Evolutionary conservation across 306 rosid species (phyloP).

Genomic region (Trifolium subterraneum): DNA sequence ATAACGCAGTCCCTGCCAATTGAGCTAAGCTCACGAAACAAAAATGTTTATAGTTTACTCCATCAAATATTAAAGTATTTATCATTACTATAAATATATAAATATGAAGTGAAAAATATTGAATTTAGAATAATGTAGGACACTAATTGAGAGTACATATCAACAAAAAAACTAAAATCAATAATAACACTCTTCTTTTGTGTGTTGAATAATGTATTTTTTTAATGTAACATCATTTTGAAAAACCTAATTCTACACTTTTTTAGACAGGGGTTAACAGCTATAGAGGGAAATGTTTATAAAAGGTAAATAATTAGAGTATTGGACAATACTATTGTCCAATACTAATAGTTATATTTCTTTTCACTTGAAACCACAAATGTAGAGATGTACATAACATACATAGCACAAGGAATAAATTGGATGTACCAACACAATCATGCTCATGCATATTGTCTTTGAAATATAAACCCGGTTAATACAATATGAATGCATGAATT

Average conservation of each 20-base stretch:
- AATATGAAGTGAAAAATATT: too few relatives aligned
- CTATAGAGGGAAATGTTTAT: background rate
- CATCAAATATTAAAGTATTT: too few relatives aligned
- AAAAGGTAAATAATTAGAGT: conserved; percentile 49
- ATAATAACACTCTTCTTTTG: too few relatives aligned
- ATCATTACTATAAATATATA: too few relatives aligned
- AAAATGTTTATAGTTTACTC: too few relatives aligned
- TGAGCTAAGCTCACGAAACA: too few relatives aligned
- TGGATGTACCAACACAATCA: background rate
- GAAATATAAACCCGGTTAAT: background rate
- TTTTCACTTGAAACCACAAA: conserved; percentile 46
- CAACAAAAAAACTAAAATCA: too few relatives aligned
- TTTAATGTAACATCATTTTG: too few relatives aligned
- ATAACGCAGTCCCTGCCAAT: too few relatives aligned
- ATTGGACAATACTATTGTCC: conserved; percentile 67
- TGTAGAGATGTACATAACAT: conserved; percentile 41
- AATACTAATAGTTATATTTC: conserved; percentile 67
- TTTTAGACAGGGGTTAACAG: background rate
- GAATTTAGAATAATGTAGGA: too few relatives aligned
- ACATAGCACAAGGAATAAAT: background rate
- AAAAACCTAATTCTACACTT: background rate
- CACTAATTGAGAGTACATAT: too few relatives aligned
- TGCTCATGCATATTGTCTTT: background rate
- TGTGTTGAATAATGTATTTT: too few relatives aligned
- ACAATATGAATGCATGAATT: background rate